These are phyloP conservation scores for Flagelloscypha sp. DNA, from an alignment of 768 basidiomycete genomes.

Conservation along the genomic window DNA sequence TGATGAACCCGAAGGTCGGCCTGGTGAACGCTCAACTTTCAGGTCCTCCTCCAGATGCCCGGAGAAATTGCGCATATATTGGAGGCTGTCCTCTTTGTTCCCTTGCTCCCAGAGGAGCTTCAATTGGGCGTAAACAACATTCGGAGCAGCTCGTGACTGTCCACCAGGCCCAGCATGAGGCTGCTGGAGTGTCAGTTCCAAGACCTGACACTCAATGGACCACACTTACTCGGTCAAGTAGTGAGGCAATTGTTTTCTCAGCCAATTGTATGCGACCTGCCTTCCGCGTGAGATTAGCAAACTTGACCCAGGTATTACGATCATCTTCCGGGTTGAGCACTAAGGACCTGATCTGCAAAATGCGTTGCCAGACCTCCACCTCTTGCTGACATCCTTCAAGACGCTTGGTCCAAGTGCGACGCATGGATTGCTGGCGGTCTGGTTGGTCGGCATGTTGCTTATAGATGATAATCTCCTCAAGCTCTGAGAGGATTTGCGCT, in stretches of 20 bases:
- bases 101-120: slow-evolving; percentile 95
- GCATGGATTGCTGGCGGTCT: slow-evolving; percentile 82
- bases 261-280: slow-evolving; percentile 90
- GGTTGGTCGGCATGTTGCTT: slow-evolving; percentile 93
- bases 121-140: slow-evolving; percentile 92
- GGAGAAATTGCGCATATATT: slow-evolving; percentile 77
- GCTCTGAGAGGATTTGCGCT: slow-evolving; percentile 95
- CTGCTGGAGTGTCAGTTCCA: slow-evolving; percentile 24
- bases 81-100: slow-evolving; percentile 68
- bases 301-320: slow-evolving; percentile 98
- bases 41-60: slow-evolving; percentile 69
- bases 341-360: slow-evolving; percentile 90
- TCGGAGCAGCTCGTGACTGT: slow-evolving; percentile 87
- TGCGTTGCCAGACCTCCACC: slow-evolving; percentile 98
- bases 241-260: slow-evolving; percentile 92
- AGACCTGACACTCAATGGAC: slow-evolving; percentile 1
- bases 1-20: slow-evolving; percentile 42
- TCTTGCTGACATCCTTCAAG: slow-evolving; percentile 95
- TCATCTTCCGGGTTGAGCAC: slow-evolving; percentile 92
- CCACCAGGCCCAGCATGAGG: slow-evolving; percentile 41
- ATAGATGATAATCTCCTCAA: slow-evolving; percentile 95
- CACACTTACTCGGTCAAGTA: slow-evolving; percentile 59
- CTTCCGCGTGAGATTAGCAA: slow-evolving; percentile 95
- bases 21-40: slow-evolving; percentile 47
- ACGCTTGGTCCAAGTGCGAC: slow-evolving; percentile 96